phyloP scores from a whole-genome alignment of 2,329 filamentous ascomycete species.

The Alternaria panax region DNA sequence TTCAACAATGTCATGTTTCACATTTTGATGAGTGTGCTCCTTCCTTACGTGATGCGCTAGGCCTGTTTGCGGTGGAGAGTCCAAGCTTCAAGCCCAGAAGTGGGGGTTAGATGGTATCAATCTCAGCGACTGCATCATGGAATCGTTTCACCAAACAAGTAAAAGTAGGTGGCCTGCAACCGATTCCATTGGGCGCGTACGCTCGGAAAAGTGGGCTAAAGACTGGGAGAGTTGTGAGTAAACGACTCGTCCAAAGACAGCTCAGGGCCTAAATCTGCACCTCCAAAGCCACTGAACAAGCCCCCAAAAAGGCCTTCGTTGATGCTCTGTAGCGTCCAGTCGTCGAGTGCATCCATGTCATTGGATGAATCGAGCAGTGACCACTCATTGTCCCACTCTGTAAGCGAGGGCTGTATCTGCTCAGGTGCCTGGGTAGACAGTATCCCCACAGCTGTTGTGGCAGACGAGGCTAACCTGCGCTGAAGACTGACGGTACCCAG shows the following conservation, averaged over 20 bases:
- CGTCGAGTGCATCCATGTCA: slow-evolving; percentile 1
- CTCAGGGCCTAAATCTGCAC: not conserved
- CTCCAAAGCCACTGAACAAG: slow-evolving; percentile 6
- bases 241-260: not conserved
- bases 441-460: not conserved
- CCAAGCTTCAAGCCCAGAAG: not conserved
- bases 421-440: not conserved
- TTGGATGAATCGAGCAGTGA: not conserved
- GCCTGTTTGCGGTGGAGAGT: not conserved
- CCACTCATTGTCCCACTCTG: not conserved
- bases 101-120: too few relatives aligned
- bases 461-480: not conserved
- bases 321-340: slow-evolving; percentile 25
- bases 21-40: not conserved
- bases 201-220: too few relatives aligned
- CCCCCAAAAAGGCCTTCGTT: slow-evolving; percentile 18
- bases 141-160: too few relatives aligned
- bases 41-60: not conserved
- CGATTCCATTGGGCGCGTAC: too few relatives aligned
- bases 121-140: too few relatives aligned
- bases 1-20: not conserved
- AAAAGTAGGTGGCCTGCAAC: too few relatives aligned
- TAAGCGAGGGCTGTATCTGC: not conserved
- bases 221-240: not conserved
- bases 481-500: slow-evolving; percentile 16